These are phyloP conservation scores for Nakaseomyces bracarensis DNA, from an alignment of 1,139 yeast genomes.

Conservation along the genomic window DNA sequence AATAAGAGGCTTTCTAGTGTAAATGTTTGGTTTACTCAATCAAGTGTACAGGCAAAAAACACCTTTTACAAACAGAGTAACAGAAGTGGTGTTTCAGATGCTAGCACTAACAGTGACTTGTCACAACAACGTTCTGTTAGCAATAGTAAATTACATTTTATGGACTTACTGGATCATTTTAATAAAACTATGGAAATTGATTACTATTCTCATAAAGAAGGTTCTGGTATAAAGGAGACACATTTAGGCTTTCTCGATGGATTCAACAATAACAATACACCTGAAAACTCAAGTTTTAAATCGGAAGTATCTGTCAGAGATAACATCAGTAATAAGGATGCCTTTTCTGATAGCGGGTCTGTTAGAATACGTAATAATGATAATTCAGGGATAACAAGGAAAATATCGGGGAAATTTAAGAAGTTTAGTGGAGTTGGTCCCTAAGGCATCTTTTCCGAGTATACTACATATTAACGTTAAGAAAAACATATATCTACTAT, in stretches of 20 bases:
- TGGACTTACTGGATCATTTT: slow-evolving; percentile 27
- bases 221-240: slow-evolving; percentile 3
- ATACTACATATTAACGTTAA: too few relatives aligned
- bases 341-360: slow-evolving; percentile 12
- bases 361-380: slow-evolving; percentile 7
- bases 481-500: too few relatives aligned
- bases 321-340: slow-evolving; percentile 11
- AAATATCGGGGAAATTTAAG: slow-evolving; percentile 5
- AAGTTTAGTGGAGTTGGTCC: slow-evolving; percentile 4
- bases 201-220: slow-evolving; percentile 8
- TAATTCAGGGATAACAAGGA: slow-evolving; percentile 2
- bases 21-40: slow-evolving; percentile 25
- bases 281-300: slow-evolving; percentile 5
- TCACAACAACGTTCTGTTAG: slow-evolving; percentile 19
- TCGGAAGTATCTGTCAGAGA: slow-evolving; percentile 4
- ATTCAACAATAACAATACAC: neutral
- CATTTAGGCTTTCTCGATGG: slow-evolving; percentile 2
- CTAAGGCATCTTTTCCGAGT: too few relatives aligned
- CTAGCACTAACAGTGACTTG: slow-evolving; percentile 10
- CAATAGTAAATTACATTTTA: slow-evolving; percentile 20
- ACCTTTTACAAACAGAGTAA: slow-evolving; percentile 10
- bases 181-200: slow-evolving; percentile 19
- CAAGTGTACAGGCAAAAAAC: slow-evolving; percentile 10
- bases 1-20: slow-evolving; percentile 57
- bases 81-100: slow-evolving; percentile 11